Conservation (phyloP, 306 rosid species). For the Rosa persica region DNA sequence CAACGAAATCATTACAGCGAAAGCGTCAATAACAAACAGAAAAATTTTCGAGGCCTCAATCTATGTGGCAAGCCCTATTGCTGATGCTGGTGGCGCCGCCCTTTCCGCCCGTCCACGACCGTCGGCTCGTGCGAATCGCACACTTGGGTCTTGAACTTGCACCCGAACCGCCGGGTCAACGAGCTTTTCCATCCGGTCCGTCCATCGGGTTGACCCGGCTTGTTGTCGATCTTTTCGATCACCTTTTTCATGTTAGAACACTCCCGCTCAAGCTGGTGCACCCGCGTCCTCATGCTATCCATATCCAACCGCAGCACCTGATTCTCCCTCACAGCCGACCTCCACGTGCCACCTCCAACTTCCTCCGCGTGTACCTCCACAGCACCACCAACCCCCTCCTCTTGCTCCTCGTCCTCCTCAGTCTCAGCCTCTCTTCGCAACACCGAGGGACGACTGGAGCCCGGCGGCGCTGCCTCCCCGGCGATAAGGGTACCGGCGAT, state of each 20-base stretch:
- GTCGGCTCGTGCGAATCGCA: conserved; percentile 85
- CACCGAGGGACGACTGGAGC: conserved; percentile 45
- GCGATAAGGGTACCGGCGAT: conserved; percentile 72
- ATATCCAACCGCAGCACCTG: conserved; percentile 93
- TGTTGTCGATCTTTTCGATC: conserved; percentile 61
- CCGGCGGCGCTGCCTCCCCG: conserved; percentile 47
- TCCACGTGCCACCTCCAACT: conserved; percentile 51
- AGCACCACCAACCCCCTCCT: conserved; percentile 15
- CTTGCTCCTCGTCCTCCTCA: conserved; percentile 10
- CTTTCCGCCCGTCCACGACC: conserved; percentile 63
- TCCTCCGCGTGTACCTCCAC: conserved; percentile 27
- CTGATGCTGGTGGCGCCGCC: conserved; percentile 53
- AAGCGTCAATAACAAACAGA: neutral
- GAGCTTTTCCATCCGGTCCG: conserved; percentile 48
- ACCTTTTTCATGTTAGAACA: conserved; percentile 87
- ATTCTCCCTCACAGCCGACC: conserved; percentile 80
- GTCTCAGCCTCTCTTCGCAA: conserved; percentile 26
- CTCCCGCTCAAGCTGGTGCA: conserved; percentile 87
- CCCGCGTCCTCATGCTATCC: conserved; percentile 99
- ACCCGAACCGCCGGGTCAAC: conserved; percentile 65
- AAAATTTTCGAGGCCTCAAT: neutral
- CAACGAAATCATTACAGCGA: neutral
- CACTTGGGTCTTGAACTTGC: conserved; percentile 93
- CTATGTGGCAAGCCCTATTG: conserved; percentile 26
- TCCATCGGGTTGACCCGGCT: conserved; percentile 24